These are phyloP conservation scores for Ogataea salicorniae DNA, from an alignment of 805 yeast species.

Conservation along the genomic window DNA sequence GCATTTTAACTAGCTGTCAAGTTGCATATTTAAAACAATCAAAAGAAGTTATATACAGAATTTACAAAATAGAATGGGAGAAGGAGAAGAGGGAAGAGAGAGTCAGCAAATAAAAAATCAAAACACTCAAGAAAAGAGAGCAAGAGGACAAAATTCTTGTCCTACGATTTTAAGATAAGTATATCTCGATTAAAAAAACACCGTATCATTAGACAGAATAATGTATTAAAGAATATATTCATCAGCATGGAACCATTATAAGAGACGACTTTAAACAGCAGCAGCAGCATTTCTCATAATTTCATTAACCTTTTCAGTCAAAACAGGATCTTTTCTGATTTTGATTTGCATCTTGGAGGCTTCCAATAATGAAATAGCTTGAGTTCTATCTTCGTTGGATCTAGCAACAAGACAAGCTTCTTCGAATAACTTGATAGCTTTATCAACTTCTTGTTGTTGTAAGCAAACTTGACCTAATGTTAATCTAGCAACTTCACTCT, in stretches of 20 bases:
- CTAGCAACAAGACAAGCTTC: conserved; percentile 79
- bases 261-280: background rate
- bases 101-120: too few species aligned
- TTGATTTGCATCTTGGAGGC: conserved; percentile 87
- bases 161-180: too few species aligned
- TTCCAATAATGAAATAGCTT: conserved; percentile 86
- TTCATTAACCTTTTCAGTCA: conserved; percentile 59
- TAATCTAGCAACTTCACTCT: conserved; percentile 81
- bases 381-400: conserved; percentile 79
- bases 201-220: too few species aligned
- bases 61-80: too few species aligned
- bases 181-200: too few species aligned
- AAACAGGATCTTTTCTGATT: conserved; percentile 63
- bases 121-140: too few species aligned
- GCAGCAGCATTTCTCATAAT: conserved; percentile 39
- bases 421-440: conserved; percentile 77
- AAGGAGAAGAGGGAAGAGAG: too few species aligned
- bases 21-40: too few species aligned
- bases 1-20: too few species aligned
- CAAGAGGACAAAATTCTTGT: too few species aligned
- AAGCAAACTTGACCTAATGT: conserved; percentile 89
- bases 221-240: background rate
- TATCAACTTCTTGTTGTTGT: conserved; percentile 76
- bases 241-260: too few species aligned
- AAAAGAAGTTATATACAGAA: too few species aligned